phyloP scores from a whole-genome alignment of 75 land plant species.

The Azolla pinnata region DNA sequence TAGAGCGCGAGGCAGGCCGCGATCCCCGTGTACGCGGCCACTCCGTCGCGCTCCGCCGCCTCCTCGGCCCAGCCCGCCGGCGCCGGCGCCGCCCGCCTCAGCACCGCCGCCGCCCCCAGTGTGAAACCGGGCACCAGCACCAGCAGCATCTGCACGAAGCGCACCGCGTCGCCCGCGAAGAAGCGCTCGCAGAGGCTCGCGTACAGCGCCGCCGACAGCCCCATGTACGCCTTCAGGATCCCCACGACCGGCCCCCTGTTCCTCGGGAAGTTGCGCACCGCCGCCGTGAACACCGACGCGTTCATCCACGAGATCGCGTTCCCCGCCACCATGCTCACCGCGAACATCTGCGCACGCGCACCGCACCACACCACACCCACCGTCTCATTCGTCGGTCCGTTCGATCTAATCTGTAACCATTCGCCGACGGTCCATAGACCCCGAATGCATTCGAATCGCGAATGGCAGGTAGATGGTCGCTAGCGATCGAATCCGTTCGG shows the following conservation, averaged over 20 bases:
- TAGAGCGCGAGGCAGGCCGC: too few species aligned
- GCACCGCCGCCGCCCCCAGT: too few species aligned
- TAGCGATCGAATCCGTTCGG: too few species aligned
- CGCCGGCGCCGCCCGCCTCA: too few species aligned
- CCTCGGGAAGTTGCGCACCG: conserved; percentile 26
- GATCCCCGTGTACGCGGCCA: too few species aligned
- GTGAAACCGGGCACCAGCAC: conserved; percentile 4
- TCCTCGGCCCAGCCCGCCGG: too few species aligned
- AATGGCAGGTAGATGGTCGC: too few species aligned
- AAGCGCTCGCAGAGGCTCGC: conserved; percentile 11
- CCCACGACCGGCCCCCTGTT: conserved; percentile 22
- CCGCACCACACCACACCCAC: not conserved
- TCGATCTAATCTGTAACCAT: too few species aligned
- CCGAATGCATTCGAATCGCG: too few species aligned
- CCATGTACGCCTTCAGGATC: conserved; percentile 28
- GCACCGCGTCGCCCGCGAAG: not conserved
- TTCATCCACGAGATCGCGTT: conserved; percentile 22
- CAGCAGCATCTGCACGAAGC: conserved; percentile 11
- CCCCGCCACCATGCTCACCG: conserved; percentile 6
- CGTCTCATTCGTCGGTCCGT: too few species aligned
- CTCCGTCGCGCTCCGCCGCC: too few species aligned
- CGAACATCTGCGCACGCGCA: conserved; percentile 14
- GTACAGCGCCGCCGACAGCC: conserved; percentile 26
- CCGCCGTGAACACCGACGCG: conserved; percentile 19
- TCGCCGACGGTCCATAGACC: too few species aligned